Evolutionary conservation across 441 rosid genomes (phyloP).

Genomic region (Kokia cookei): DNA sequence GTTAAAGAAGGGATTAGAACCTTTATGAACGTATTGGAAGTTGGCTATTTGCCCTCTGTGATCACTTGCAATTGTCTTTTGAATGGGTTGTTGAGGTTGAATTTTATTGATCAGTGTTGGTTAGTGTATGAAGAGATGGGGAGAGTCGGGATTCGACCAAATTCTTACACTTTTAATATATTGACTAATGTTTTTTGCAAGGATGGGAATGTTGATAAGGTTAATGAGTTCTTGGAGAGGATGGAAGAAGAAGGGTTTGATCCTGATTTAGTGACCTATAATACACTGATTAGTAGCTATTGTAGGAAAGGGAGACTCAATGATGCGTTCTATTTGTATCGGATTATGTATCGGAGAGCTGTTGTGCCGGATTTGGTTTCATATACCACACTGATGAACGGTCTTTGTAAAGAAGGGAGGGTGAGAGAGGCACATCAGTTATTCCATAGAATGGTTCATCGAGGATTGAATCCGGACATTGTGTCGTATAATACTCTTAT

Average conservation of each 20-base stretch:
- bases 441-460: conserved; percentile 59
- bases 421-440: conserved; percentile 74
- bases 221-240: conserved; percentile 72
- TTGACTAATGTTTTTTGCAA: conserved; percentile 61
- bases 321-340: conserved; percentile 73
- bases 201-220: conserved; percentile 36
- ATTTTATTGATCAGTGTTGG: conserved; percentile 58
- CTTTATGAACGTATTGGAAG: conserved; percentile 38
- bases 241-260: conserved; percentile 95
- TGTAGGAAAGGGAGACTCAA: conserved; percentile 61
- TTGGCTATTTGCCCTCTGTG: conserved; percentile 56
- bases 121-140: conserved; percentile 60
- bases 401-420: conserved; percentile 72
- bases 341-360: conserved; percentile 63
- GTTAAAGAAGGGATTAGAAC: conserved; percentile 38
- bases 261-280: conserved; percentile 83
- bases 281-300: conserved; percentile 70
- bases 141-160: conserved; percentile 51
- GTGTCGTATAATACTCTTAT: conserved; percentile 70
- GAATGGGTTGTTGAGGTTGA: conserved; percentile 58
- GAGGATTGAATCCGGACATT: conserved; percentile 59
- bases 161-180: conserved; percentile 66
- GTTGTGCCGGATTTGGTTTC: conserved; percentile 77
- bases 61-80: conserved; percentile 71
- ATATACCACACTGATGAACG: conserved; percentile 59